Evolutionary conservation across 2,329 filamentous ascomycete genomes (phyloP).

Genomic region (Trichoderma simmonsii): DNA sequence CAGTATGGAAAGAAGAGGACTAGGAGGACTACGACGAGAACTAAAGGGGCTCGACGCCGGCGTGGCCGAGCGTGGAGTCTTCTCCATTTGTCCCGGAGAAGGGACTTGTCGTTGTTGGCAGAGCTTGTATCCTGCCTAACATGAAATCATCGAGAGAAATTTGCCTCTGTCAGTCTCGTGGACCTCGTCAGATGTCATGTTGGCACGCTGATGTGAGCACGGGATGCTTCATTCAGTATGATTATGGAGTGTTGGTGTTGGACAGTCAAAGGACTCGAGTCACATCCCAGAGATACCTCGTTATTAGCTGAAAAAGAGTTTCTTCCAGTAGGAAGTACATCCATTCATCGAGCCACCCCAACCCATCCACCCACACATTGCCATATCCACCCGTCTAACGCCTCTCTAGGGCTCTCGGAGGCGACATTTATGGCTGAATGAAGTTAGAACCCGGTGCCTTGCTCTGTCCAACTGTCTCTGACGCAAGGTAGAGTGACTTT

Average conservation of each 20-base stretch:
- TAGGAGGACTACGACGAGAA: neutral
- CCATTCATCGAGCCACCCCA: neutral
- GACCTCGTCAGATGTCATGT: neutral
- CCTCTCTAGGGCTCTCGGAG: neutral
- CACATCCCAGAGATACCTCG: neutral
- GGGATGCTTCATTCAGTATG: neutral
- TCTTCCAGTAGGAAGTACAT: neutral
- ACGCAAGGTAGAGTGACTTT: neutral
- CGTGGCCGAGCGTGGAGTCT: neutral
- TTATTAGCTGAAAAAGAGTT: slow-evolving; percentile 9
- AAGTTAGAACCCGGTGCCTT: slow-evolving; percentile 5
- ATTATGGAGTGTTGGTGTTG: neutral
- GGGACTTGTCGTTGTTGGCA: neutral
- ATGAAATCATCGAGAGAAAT: neutral
- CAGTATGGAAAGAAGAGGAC: neutral
- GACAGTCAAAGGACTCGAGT: neutral
- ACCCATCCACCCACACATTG: neutral
- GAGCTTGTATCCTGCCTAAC: neutral
- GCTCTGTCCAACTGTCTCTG: neutral
- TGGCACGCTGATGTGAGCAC: slow-evolving; percentile 7
- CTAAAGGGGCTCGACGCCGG: neutral
- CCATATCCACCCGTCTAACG: slow-evolving; percentile 4
- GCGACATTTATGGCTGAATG: neutral
- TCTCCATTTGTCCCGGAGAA: neutral
- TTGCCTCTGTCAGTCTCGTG: neutral